Conservation (phyloP, 2,329 filamentous ascomycete species). For the Thermothelomyces thermophilus region DNA sequence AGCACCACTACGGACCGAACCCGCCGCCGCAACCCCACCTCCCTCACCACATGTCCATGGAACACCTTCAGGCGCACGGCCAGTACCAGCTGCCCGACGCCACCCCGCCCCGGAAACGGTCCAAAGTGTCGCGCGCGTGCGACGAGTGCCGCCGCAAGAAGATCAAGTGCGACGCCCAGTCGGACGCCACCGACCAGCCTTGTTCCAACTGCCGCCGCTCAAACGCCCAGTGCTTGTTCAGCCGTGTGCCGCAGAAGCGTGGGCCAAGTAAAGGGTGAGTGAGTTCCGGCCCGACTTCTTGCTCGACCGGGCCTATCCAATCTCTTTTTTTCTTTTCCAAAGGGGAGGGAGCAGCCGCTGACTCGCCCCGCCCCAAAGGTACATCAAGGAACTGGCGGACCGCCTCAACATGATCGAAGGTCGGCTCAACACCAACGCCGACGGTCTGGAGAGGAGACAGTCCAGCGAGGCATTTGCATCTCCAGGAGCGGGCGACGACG, state of each 20-base stretch:
- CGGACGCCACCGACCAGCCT: conserved; percentile 63
- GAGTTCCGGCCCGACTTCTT: background rate
- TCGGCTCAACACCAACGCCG: conserved; percentile 52
- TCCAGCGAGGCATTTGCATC: conserved; percentile 48
- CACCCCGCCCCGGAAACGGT: conserved; percentile 66
- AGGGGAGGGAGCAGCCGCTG: background rate
- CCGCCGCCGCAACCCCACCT: conserved; percentile 26
- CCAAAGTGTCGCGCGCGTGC: conserved; percentile 82
- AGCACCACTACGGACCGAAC: conserved; percentile 23
- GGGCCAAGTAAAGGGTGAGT: conserved; percentile 80
- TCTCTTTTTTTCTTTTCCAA: background rate
- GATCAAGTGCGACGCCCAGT: conserved; percentile 78
- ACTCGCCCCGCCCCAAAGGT: conserved; percentile 50
- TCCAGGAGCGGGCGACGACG: conserved; percentile 37
- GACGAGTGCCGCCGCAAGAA: conserved; percentile 87
- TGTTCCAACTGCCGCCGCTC: conserved; percentile 78
- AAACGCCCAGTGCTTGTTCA: conserved; percentile 74
- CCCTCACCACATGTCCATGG: conserved; percentile 31
- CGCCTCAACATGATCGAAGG: conserved; percentile 76
- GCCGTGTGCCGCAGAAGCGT: conserved; percentile 78
- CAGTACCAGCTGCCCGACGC: conserved; percentile 44
- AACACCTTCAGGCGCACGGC: conserved; percentile 27
- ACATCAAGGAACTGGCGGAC: conserved; percentile 88
- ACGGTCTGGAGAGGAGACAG: conserved; percentile 36
- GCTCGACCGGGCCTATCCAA: conserved; percentile 2